These are phyloP conservation scores for Kodamaea hsintzibuensis DNA, from an alignment of 805 yeast species.

Conservation along the genomic window DNA sequence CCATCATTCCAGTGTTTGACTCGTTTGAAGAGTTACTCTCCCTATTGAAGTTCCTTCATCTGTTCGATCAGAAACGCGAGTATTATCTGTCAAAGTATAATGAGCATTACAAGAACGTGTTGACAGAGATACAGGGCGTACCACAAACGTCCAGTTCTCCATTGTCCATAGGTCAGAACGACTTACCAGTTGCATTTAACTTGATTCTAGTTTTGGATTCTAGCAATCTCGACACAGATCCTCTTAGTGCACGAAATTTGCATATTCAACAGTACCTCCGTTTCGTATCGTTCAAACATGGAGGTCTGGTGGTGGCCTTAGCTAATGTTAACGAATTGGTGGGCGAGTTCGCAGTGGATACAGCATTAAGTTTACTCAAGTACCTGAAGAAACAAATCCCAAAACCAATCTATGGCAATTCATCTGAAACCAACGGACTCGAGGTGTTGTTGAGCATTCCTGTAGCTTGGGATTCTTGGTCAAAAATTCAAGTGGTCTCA, in stretches of 20 bases:
- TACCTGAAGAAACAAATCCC: constrained; percentile 13
- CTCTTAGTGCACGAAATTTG: constrained; percentile 20
- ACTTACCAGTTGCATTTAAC: constrained; percentile 22
- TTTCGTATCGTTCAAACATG: constrained; percentile 33
- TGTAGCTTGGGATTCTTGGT: constrained; percentile 51
- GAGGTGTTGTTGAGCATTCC: constrained; percentile 35
- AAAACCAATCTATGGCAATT: constrained; percentile 16
- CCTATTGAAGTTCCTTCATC: constrained; percentile 12
- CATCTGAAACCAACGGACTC: constrained; percentile 2
- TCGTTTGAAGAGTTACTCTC: constrained; percentile 14
- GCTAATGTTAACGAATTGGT: constrained; percentile 7
- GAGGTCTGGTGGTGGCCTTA: constrained; percentile 20
- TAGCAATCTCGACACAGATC: constrained; percentile 15
- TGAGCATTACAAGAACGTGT: constrained; percentile 5
- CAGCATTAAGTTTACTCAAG: constrained; percentile 7
- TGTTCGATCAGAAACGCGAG: neutral
- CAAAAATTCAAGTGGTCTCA: constrained; percentile 44
- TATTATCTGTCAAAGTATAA: constrained; percentile 10
- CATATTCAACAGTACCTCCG: constrained; percentile 39
- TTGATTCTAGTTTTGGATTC: constrained; percentile 20
- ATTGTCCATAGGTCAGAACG: constrained; percentile 22
- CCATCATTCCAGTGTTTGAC: constrained; percentile 12
- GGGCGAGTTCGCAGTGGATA: constrained; percentile 1
- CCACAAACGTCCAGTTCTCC: neutral
- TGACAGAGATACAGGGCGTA: constrained; percentile 7